Conservation (phyloP, 192 early-diverging fungal species). For the Haplosporangium gracile region DNA sequence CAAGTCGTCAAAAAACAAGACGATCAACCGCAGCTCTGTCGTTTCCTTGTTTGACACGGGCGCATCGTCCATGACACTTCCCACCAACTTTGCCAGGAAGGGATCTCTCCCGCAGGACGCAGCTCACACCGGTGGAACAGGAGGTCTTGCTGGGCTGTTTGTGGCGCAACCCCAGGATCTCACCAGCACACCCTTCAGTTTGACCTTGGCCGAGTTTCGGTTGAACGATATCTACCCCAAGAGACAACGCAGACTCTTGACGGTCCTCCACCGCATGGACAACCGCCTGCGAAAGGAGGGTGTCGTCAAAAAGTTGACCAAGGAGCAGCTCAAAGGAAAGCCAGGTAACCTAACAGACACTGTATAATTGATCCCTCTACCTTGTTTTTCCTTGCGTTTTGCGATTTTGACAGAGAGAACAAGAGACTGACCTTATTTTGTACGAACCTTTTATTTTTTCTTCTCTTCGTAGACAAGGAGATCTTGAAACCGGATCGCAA, state of each 20-base stretch:
- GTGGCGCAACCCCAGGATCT: conserved; percentile 33
- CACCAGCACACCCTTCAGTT: conserved; percentile 44
- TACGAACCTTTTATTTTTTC: not conserved
- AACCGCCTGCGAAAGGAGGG: conserved; percentile 52
- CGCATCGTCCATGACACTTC: conserved; percentile 37
- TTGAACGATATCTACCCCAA: conserved; percentile 54
- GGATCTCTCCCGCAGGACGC: conserved; percentile 42
- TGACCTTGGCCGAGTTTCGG: conserved; percentile 58
- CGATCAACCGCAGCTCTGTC: conserved; percentile 39
- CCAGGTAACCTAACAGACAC: conserved; percentile 29
- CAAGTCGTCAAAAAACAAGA: conserved; percentile 42
- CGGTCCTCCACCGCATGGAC: conserved; percentile 55
- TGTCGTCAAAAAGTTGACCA: conserved; percentile 48
- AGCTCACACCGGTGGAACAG: not conserved
- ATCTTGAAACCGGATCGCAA: conserved; percentile 49
- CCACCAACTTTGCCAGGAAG: conserved; percentile 50
- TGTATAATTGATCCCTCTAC: not conserved
- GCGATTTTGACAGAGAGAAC: not conserved
- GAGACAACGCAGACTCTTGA: conserved; percentile 48
- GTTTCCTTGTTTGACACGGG: conserved; percentile 34
- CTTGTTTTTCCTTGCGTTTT: not conserved
- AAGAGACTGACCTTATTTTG: not conserved
- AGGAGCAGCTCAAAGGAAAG: conserved; percentile 58
- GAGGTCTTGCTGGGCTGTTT: conserved; percentile 43
- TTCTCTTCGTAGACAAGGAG: conserved; percentile 36